These are phyloP conservation scores for Termitomyces sp. DNA, from an alignment of 768 basidiomycete species.

Conservation along the genomic window DNA sequence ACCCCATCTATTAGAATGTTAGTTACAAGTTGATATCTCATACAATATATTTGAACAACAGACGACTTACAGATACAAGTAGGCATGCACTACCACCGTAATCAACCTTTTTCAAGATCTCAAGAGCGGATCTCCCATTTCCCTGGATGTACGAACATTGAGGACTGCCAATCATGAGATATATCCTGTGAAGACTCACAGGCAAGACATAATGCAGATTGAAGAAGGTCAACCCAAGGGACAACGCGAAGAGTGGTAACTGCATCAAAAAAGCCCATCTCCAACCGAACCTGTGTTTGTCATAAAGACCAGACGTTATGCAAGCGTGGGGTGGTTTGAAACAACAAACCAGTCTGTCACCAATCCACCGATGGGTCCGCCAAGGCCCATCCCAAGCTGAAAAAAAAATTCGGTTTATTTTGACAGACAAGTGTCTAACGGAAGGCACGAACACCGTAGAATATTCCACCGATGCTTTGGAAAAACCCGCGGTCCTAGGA, in stretches of 20 bases:
- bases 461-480: slow-evolving; percentile 66
- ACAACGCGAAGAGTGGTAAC: slow-evolving; percentile 58
- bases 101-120: slow-evolving; percentile 69
- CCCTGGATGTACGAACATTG: slow-evolving; percentile 35
- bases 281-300: slow-evolving; percentile 59
- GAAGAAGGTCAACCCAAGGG: slow-evolving; percentile 48
- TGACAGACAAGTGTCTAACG: background rate
- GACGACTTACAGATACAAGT: slow-evolving; percentile 47
- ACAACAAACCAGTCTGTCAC: slow-evolving; percentile 57
- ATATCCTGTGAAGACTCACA: slow-evolving; percentile 30
- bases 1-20: slow-evolving; percentile 35
- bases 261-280: slow-evolving; percentile 77
- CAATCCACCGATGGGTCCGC: slow-evolving; percentile 68
- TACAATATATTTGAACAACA: background rate
- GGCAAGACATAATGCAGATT: slow-evolving; percentile 63
- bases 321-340: too few relatives aligned
- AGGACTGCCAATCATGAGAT: background rate
- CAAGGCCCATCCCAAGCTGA: slow-evolving; percentile 71
- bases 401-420: slow-evolving; percentile 4
- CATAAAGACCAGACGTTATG: background rate
- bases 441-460: slow-evolving; percentile 53
- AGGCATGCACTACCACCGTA: slow-evolving; percentile 65
- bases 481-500: slow-evolving; percentile 59
- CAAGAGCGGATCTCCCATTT: slow-evolving; percentile 52
- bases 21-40: background rate